Evolutionary conservation across 2,329 filamentous ascomycete species (phyloP).

Genomic region (Ampelomyces quisqualis): DNA sequence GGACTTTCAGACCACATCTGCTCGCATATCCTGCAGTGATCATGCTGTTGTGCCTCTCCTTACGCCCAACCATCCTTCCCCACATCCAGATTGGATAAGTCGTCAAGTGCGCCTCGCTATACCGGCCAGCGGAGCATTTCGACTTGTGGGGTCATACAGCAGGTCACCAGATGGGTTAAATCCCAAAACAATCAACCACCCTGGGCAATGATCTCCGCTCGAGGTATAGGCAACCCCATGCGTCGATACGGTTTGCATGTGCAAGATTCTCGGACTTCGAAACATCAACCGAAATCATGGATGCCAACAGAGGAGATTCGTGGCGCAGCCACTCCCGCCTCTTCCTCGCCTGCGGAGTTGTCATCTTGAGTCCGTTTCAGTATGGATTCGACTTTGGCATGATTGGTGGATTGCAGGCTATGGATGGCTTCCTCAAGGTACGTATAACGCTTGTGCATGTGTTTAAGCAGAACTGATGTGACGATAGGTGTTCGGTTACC

Average conservation of each 20-base stretch:
- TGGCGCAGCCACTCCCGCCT: constrained; percentile 48
- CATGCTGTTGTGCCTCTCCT: constrained; percentile 1
- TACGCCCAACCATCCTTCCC: constrained; percentile 20
- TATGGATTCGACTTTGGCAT: constrained; percentile 57
- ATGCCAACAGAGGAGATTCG: constrained; percentile 17
- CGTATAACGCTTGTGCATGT: neutral
- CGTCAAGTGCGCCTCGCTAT: constrained; percentile 18
- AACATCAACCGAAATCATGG: neutral
- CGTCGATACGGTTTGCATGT: constrained; percentile 1
- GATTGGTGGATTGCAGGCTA: constrained; percentile 55
- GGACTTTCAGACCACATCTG: neutral
- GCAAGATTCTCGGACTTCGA: neutral
- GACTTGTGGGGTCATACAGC: constrained; percentile 31
- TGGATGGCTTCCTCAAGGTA: constrained; percentile 53
- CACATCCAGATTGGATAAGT: constrained; percentile 26
- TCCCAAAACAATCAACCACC: constrained; percentile 14
- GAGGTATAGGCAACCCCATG: constrained; percentile 21
- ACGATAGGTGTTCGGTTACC: constrained; percentile 35
- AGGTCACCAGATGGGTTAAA: constrained; percentile 32
- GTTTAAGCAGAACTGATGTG: neutral
- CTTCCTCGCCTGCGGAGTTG: constrained; percentile 52
- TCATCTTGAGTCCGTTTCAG: constrained; percentile 55
- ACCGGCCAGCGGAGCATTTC: constrained; percentile 13
- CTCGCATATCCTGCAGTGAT: neutral
- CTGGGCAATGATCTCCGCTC: constrained; percentile 19